These are phyloP conservation scores for Suillus luteus DNA, from an alignment of 768 basidiomycete species.

Conservation along the genomic window DNA sequence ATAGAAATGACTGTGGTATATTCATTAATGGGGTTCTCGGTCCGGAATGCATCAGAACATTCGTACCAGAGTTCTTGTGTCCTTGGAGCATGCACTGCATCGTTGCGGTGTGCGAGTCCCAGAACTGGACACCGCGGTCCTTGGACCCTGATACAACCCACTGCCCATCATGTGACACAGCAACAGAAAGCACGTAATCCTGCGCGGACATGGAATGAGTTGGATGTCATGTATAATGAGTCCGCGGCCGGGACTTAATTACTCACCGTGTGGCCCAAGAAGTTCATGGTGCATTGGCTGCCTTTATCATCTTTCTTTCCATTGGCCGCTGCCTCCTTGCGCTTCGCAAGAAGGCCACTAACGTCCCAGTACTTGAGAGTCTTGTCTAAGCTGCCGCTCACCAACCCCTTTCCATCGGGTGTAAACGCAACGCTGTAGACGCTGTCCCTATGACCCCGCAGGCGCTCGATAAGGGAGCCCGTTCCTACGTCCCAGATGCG, in stretches of 20 bases:
- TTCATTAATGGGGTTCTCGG: slow-evolving; percentile 1
- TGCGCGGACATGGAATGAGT: slow-evolving; percentile 14
- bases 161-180: slow-evolving; percentile 35
- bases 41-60: slow-evolving; percentile 15
- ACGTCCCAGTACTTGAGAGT: slow-evolving; percentile 50
- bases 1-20: slow-evolving; percentile 36
- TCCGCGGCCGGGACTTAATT: not conserved
- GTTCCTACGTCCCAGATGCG: slow-evolving; percentile 53
- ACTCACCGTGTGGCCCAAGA: slow-evolving; percentile 32
- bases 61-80: slow-evolving; percentile 36
- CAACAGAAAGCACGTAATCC: slow-evolving; percentile 35
- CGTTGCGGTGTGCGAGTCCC: slow-evolving; percentile 36
- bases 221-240: not conserved
- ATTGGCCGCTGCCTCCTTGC: slow-evolving; percentile 40
- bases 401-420: slow-evolving; percentile 23
- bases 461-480: slow-evolving; percentile 28
- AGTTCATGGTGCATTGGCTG: slow-evolving; percentile 32
- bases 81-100: slow-evolving; percentile 39
- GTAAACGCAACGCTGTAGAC: slow-evolving; percentile 37
- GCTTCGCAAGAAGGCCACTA: slow-evolving; percentile 21
- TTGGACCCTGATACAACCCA: slow-evolving; percentile 40
- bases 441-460: slow-evolving; percentile 32
- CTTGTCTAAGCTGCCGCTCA: slow-evolving; percentile 32
- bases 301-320: slow-evolving; percentile 29
- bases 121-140: slow-evolving; percentile 38